Evolutionary conservation across 495 filamentous ascomycete genomes (phyloP).

Genomic region (Astrothelium macrocarpum): DNA sequence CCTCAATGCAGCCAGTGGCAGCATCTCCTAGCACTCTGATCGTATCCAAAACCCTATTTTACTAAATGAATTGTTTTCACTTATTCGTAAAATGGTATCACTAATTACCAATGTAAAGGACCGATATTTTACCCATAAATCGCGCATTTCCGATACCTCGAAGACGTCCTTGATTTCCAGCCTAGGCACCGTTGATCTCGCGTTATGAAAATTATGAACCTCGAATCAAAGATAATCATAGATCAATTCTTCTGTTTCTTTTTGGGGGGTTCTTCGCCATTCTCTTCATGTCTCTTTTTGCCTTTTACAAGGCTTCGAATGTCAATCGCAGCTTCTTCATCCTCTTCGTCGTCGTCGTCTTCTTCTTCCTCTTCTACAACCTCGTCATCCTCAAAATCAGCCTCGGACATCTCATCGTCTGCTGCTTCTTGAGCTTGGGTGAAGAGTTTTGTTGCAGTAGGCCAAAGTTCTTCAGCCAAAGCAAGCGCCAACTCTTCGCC

Average conservation of each 20-base stretch:
- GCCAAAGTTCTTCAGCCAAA: constrained; percentile 79
- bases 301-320: constrained; percentile 30
- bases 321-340: constrained; percentile 18
- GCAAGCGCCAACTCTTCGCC: constrained; percentile 72
- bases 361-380: constrained; percentile 38
- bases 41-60: too few relatives aligned
- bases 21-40: too few relatives aligned
- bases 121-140: too few relatives aligned
- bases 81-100: too few relatives aligned
- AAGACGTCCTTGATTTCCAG: too few relatives aligned
- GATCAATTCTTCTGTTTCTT: constrained; percentile 10
- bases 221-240: background rate
- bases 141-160: too few relatives aligned
- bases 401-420: constrained; percentile 39
- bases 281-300: constrained; percentile 13
- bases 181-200: background rate
- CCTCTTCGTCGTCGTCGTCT: constrained; percentile 39
- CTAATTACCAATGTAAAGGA: too few relatives aligned
- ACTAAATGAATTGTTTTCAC: too few relatives aligned
- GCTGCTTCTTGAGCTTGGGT: constrained; percentile 55
- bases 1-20: too few relatives aligned
- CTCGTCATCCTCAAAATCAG: constrained; percentile 50
- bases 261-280: constrained; percentile 6
- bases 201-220: background rate
- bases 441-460: constrained; percentile 79